A percentile compares a stretch with the other conserved stretches of the same genome.
Conservation (phyloP, 139 green algal genomes). For the Coccomyxa sp. region DNA sequence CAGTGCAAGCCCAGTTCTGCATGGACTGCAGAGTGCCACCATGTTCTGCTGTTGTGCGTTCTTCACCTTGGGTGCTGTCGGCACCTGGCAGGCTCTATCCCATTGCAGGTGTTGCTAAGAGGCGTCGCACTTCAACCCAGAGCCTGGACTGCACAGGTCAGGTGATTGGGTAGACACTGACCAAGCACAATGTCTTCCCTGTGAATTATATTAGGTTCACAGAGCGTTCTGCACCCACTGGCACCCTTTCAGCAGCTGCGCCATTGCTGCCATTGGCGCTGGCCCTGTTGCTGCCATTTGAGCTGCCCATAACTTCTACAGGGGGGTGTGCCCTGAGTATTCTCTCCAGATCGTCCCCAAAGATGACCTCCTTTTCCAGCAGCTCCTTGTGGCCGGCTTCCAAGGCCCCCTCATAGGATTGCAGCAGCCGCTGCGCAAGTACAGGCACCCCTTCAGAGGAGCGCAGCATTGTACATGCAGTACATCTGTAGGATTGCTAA, state of each 20-base stretch:
- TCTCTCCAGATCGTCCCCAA: constrained; percentile 25
- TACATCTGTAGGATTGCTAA: background rate
- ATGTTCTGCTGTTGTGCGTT: too few species aligned
- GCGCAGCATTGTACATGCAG: background rate
- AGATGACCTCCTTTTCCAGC: constrained; percentile 37
- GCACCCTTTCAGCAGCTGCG: background rate
- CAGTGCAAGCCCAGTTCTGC: too few species aligned
- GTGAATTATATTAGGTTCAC: too few species aligned
- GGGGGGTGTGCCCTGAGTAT: constrained; percentile 32
- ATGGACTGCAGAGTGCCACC: too few species aligned
- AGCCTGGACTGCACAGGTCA: too few species aligned
- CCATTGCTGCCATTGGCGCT: background rate
- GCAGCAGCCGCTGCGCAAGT: constrained; percentile 25
- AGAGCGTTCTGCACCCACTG: too few species aligned
- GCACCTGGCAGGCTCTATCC: too few species aligned
- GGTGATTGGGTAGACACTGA: too few species aligned
- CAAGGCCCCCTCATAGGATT: constrained; percentile 24
- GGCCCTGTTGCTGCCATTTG: background rate
- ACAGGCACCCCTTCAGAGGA: background rate
- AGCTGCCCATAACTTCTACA: background rate
- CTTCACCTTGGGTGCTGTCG: too few species aligned
- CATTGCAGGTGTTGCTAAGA: too few species aligned
- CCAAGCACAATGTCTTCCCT: too few species aligned
- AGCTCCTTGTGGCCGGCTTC: constrained; percentile 22
- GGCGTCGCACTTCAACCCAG: too few species aligned